Conservation (phyloP, 495 filamentous ascomycete genomes). For the Daldinia caldariorum region DNA sequence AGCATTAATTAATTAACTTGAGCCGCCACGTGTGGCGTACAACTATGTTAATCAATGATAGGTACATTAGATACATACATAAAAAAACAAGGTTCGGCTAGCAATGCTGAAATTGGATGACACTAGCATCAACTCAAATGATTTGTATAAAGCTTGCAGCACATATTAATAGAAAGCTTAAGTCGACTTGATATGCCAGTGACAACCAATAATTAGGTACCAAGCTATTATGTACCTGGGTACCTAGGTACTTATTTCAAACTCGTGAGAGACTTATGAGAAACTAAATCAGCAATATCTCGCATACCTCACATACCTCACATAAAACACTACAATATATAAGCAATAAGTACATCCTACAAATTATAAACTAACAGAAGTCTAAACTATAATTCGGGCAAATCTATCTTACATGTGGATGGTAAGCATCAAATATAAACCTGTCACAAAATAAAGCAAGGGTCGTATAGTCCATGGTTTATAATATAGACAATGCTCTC, state of each 20-base stretch:
- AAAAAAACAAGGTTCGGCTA: too few species aligned
- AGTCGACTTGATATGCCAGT: background rate
- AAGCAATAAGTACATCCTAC: background rate
- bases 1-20: too few species aligned
- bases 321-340: background rate
- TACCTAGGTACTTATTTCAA: background rate
- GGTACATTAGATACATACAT: too few species aligned
- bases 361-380: background rate
- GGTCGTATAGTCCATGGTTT: background rate
- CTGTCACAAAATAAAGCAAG: background rate
- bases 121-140: background rate
- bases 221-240: too few species aligned
- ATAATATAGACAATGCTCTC: background rate
- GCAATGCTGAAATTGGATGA: conserved; percentile 21
- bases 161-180: background rate
- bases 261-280: background rate
- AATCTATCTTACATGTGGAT: background rate
- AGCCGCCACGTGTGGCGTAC: too few species aligned
- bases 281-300: background rate
- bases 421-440: background rate
- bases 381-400: background rate
- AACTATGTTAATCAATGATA: too few species aligned
- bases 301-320: background rate
- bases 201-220: too few species aligned
- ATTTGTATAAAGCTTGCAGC: background rate